These are phyloP conservation scores for Bruguiera gymnorhiza DNA, from an alignment of 345 rosid species.

Conservation along the genomic window DNA sequence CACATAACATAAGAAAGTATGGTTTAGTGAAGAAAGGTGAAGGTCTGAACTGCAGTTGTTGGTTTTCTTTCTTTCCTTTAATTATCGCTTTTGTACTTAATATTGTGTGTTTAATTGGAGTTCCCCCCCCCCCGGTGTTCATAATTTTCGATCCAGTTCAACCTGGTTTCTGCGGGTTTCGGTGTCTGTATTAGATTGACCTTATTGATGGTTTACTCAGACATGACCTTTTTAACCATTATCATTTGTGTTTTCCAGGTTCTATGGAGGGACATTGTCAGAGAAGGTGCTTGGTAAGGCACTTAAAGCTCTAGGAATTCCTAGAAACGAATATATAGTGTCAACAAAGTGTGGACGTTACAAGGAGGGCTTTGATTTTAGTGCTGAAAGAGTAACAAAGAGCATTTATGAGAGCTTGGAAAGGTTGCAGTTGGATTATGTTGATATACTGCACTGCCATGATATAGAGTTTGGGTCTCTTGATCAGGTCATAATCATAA, in stretches of 20 bases:
- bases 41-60: no score
- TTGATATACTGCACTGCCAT: slow-evolving; percentile 88
- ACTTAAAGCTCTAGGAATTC: slow-evolving; percentile 68
- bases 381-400: slow-evolving; percentile 79
- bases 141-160: not conserved
- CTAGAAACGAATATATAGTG: slow-evolving; percentile 69
- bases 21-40: no score
- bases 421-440: slow-evolving; percentile 85
- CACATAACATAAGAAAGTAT: no score
- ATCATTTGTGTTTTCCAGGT: slow-evolving; percentile 34
- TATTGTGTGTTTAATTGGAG: not conserved
- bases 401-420: slow-evolving; percentile 85
- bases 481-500: slow-evolving; percentile 54
- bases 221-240: not conserved
- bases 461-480: slow-evolving; percentile 88
- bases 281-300: slow-evolving; percentile 92
- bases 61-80: no score
- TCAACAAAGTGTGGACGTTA: slow-evolving; percentile 91
- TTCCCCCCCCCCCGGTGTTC: not conserved
- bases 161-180: not conserved
- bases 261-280: slow-evolving; percentile 82
- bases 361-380: slow-evolving; percentile 79
- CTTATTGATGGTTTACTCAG: not conserved
- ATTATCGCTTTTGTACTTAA: not conserved
- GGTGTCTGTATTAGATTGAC: not conserved